These are phyloP conservation scores for Phaeotremella fagi DNA, from an alignment of 768 basidiomycete species.

Conservation along the genomic window DNA sequence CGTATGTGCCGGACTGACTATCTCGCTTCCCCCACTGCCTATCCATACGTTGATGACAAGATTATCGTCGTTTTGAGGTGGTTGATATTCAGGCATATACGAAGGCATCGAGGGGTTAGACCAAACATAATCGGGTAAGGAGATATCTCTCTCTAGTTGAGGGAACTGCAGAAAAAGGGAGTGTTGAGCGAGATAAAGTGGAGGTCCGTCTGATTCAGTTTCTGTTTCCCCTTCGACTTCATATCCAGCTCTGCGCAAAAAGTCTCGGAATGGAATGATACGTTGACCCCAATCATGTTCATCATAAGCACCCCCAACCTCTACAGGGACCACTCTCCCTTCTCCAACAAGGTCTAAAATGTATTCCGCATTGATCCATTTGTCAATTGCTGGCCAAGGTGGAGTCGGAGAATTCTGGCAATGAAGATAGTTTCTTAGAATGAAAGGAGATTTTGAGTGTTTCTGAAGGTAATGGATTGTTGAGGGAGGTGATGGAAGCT, in stretches of 20 bases:
- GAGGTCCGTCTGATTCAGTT: not conserved
- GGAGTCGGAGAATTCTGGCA: not conserved
- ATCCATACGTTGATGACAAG: constrained; percentile 47
- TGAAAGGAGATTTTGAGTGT: constrained; percentile 60
- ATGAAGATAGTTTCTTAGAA: constrained; percentile 57
- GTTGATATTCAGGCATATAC: constrained; percentile 56
- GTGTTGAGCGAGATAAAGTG: constrained; percentile 85
- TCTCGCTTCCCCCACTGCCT: constrained; percentile 56
- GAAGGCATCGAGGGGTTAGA: constrained; percentile 54
- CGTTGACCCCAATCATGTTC: constrained; percentile 72
- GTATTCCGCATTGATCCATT: constrained; percentile 69
- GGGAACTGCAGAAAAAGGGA: constrained; percentile 81
- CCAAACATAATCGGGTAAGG: constrained; percentile 85
- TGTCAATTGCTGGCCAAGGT: constrained; percentile 72
- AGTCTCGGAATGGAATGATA: constrained; percentile 71
- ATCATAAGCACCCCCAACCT: constrained; percentile 80
- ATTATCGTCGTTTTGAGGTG: constrained; percentile 59
- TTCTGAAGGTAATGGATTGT: constrained; percentile 56
- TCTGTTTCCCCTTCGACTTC: not conserved
- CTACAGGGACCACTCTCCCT: constrained; percentile 82
- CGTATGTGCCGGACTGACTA: constrained; percentile 84
- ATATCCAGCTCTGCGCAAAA: constrained; percentile 55
- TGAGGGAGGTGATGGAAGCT: constrained; percentile 56
- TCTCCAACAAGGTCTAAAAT: constrained; percentile 66
- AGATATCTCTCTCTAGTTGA: constrained; percentile 64